Evolutionary conservation across 2,329 filamentous ascomycete species (phyloP), one percentile per base, ranked within the genome.

Genomic region (Arthroderma sp.): DNA sequence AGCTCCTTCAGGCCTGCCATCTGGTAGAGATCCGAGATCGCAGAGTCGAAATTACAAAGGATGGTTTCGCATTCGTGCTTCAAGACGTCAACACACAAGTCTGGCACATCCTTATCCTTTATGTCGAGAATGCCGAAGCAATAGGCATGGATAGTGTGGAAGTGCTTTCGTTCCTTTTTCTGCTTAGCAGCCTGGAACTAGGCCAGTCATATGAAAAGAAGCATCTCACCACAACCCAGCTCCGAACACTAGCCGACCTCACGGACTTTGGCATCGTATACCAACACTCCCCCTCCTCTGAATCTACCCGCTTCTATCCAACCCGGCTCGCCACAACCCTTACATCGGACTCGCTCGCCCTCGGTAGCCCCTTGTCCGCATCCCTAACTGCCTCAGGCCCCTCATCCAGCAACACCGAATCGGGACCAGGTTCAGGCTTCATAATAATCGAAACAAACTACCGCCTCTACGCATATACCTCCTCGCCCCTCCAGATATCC

Each of bases 371-470:
- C 6, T 78, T 88, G 53, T 72, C 78, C 29, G 81, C 82, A 36
- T 81, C 81, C 5, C 73, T 79, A 1, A 56, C 58, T 7, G 58
- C 62, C 1, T 40, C 40, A 2, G 39, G 46, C 6, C 36, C 43
- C 11, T 38, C 66, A 68, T n/a, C 61, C 52, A 32, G 45, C 48
- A 36, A 31, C 60, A 64, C 51, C 41, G 59, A 58, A 42, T 53
- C 52, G 27, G 57, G 60, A 38, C 49, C 60, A 5, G 59, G 60
- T 7, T 60, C 64, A 4, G 88, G 88, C 50, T 91, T 86, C 68
- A 86, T 98, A 59, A 88, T 98, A 56, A 78, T 98, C 53, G 91
- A 98, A 69, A 98, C 91, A 6, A 98, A 98, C 67, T 96, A 95
- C 68, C 84, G 91, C 28, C 69, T 98, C 54, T 98, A 98, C 68